Evolutionary conservation across 2,329 filamentous ascomycete species (phyloP), one percentile per base, ranked within the genome.

Genomic region (Didymella segeticola): DNA sequence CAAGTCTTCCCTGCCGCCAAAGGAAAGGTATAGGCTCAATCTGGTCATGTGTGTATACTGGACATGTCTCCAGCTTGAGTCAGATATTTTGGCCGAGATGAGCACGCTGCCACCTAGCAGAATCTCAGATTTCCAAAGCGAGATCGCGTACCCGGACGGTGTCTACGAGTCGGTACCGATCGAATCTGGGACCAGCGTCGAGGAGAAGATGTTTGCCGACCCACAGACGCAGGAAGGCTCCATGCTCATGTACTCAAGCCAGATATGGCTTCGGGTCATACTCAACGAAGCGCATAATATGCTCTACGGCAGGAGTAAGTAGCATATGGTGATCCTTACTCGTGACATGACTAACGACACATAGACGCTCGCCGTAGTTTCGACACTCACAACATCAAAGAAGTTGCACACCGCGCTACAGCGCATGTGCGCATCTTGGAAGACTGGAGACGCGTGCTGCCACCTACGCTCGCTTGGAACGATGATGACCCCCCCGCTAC

Each of bases 41-140:
- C 61, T 80, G 34, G 75, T 80, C 20, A 74, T 79, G 50, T 70
- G 96, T 63, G 89, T 91, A 0, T 97, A 93, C 67, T 98, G 93
- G 93, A 95, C 93, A 7, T 96, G 91, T 70, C 79, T 97, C 58
- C 93, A 98, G 69, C 81, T 98, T 10, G 93, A 98, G 75, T 96
- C 88, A 74, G 93, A 98, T 72, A 91, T 98, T 38, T 83, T 97
- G 39, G 95, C 95, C 3, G 95, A 99, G 75, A 81, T 98, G 54
- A 83, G 85, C 41, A 72, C 68, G 53, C 77, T 88, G 12, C 84
- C 84, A 4, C 79, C 82, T 1, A 88, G 84, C 67, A 83, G 83
- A 2, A 85, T 88, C 25, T 82, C 82, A 9, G 77, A 78, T 26
- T 77, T 82, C 6, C 84, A 87, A 66, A 75, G 77, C 17, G 80